A percentile compares a stretch with the other conserved stretches of the same genome.
phyloP scores from a whole-genome alignment of 106 monocot species.

The Ottelia alismoides region DNA sequence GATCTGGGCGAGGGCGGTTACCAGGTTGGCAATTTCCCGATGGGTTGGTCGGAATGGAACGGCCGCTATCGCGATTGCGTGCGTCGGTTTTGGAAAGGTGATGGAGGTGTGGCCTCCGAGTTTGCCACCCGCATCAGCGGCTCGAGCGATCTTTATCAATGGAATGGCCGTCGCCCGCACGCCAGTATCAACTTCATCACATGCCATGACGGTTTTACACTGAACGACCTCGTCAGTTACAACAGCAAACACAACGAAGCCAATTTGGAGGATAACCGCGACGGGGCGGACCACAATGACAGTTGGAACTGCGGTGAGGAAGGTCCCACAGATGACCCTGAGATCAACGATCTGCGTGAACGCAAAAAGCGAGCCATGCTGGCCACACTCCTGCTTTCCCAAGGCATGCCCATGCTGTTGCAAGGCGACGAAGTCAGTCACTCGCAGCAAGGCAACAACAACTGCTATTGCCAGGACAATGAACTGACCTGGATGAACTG shows the following conservation, averaged over 20 bases:
- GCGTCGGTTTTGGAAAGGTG: not conserved
- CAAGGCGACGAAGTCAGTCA: not conserved
- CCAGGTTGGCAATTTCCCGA: too few species aligned
- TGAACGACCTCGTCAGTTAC: not conserved
- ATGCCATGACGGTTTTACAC: not conserved
- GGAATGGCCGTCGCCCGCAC: not conserved
- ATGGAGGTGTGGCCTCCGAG: not conserved
- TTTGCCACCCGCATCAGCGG: not conserved
- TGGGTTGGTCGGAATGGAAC: too few species aligned
- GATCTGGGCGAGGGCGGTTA: too few species aligned
- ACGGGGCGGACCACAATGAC: not conserved
- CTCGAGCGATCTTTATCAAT: not conserved
- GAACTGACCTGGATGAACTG: not conserved
- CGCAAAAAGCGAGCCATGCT: not conserved
- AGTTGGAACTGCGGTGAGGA: not conserved
- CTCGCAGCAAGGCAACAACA: not conserved
- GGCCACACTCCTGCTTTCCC: not conserved
- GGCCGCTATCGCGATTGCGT: not conserved
- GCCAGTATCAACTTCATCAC: not conserved
- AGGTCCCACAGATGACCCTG: not conserved
- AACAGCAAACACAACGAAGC: not conserved
- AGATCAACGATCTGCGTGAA: not conserved
- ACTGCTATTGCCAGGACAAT: not conserved
- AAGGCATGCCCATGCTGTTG: not conserved
- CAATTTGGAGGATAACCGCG: not conserved